Evolutionary conservation across 2,329 filamentous ascomycete genomes (phyloP).

Genomic region (Clonostachys sp.): DNA sequence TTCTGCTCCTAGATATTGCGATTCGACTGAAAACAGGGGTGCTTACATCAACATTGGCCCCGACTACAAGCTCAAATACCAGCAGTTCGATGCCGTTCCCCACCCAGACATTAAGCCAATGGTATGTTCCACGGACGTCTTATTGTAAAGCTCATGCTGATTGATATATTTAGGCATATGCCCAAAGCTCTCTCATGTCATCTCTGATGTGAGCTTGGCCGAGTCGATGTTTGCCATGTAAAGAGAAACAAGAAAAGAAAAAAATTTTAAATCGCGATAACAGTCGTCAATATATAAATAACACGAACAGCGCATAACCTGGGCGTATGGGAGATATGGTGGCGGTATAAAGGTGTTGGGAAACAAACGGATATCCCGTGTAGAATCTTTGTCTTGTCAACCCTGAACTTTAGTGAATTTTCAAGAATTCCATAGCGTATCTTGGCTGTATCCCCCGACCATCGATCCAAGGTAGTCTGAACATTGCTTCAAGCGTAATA

Average conservation of each 20-base stretch:
- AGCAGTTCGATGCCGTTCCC: slow-evolving; percentile 93
- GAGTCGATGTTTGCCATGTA: not conserved
- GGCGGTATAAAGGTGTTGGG: too few species aligned
- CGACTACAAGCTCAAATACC: slow-evolving; percentile 86
- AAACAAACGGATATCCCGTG: too few species aligned
- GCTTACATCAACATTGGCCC: slow-evolving; percentile 96
- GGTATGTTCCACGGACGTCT: slow-evolving; percentile 36
- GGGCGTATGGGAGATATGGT: too few species aligned
- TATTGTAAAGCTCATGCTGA: slow-evolving; percentile 5
- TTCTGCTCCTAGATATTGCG: slow-evolving; percentile 95
- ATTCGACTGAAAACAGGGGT: slow-evolving; percentile 95
- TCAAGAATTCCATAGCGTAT: slow-evolving; percentile 41
- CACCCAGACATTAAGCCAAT: slow-evolving; percentile 96
- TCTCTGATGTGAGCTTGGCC: slow-evolving; percentile 56
- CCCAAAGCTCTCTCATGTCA: slow-evolving; percentile 75
- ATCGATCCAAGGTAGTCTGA: slow-evolving; percentile 62
- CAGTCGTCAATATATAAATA: too few species aligned
- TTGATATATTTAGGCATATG: slow-evolving; percentile 62
- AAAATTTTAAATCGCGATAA: not conserved
- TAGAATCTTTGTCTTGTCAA: too few species aligned
- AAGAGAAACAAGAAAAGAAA: not conserved
- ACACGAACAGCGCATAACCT: too few species aligned
- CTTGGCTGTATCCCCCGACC: slow-evolving; percentile 40
- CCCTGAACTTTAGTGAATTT: not conserved
- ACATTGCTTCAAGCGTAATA: slow-evolving; percentile 50